phyloP scores from a whole-genome alignment of 495 filamentous ascomycete species.

The Hypoxylon cercidicola region DNA sequence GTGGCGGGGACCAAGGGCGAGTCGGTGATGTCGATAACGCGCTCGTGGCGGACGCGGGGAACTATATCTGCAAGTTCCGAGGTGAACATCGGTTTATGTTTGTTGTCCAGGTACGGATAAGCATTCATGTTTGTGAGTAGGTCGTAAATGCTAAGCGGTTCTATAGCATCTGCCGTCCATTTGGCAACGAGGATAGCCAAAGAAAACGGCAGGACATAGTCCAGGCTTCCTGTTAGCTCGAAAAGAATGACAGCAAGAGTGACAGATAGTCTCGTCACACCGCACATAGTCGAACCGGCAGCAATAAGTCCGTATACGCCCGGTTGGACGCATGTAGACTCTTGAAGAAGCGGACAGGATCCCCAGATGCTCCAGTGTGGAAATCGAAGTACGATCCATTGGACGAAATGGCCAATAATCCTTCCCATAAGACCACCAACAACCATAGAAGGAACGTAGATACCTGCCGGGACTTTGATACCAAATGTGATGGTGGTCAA shows the following conservation, averaged over 20 bases:
- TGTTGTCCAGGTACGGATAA: conserved; percentile 95
- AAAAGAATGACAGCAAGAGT: conserved; percentile 96
- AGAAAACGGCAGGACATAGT: conserved; percentile 96
- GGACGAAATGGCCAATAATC: conserved; percentile 84
- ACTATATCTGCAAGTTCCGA: conserved; percentile 87
- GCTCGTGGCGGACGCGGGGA: conserved; percentile 73
- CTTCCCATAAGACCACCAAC: conserved; percentile 94
- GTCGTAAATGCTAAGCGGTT: conserved; percentile 95
- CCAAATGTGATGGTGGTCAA: conserved; percentile 91
- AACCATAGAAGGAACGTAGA: conserved; percentile 98
- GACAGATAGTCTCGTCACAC: conserved; percentile 92
- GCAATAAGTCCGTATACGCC: conserved; percentile 96
- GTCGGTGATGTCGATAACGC: conserved; percentile 86
- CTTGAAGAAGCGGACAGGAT: conserved; percentile 72
- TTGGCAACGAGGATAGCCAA: conserved; percentile 92
- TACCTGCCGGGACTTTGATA: conserved; percentile 94
- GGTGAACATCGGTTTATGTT: conserved; percentile 88
- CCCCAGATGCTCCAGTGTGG: conserved; percentile 78
- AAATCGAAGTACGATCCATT: conserved; percentile 80
- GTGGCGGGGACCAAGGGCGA: conserved; percentile 80
- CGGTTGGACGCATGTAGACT: conserved; percentile 89
- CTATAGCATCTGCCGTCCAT: conserved; percentile 96
- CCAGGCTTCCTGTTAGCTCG: conserved; percentile 91
- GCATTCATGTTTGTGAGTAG: conserved; percentile 96
- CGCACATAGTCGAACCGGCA: conserved; percentile 97